phyloP scores from a whole-genome alignment of 345 rosid species.

The Rhodamnia rubescens region DNA sequence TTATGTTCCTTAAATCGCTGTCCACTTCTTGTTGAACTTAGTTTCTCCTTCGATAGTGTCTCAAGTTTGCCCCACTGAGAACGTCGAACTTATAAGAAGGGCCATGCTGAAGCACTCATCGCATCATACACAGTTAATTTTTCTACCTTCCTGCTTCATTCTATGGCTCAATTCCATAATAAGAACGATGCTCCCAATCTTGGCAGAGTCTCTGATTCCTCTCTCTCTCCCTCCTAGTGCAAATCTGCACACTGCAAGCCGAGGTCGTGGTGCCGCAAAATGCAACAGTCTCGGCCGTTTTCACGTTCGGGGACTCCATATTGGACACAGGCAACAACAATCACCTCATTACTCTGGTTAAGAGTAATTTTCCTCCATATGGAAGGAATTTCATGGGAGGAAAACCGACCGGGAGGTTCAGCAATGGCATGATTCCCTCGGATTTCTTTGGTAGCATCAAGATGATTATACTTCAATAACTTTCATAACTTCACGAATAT shows the following conservation, averaged over 20 bases:
- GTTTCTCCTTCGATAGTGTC: not conserved
- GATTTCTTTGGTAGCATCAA: slow-evolving; percentile 16
- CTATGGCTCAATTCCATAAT: not conserved
- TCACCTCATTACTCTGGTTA: slow-evolving; percentile 3
- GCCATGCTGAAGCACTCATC: not conserved
- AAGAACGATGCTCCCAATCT: not conserved
- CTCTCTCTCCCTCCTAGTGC: not conserved
- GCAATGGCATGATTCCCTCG: slow-evolving; percentile 24
- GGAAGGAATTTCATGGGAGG: slow-evolving; percentile 24
- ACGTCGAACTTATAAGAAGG: not conserved
- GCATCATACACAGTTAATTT: not conserved
- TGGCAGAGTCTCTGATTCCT: not conserved
- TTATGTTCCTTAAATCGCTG: not conserved
- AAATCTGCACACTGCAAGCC: not conserved
- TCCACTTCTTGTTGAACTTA: not conserved
- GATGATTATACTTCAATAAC: not conserved
- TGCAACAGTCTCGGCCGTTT: slow-evolving; percentile 4
- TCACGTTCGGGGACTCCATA: slow-evolving; percentile 32
- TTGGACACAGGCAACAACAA: slow-evolving; percentile 33
- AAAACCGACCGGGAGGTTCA: slow-evolving; percentile 26
- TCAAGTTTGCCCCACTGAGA: not conserved
- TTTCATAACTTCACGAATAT: not conserved
- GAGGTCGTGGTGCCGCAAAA: slow-evolving; percentile 5
- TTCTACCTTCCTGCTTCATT: not conserved
- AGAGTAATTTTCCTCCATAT: slow-evolving; percentile 32